Base-by-base conservation (phyloP, 2,329 filamentous ascomycete genomes). In the Cercospora janseana region DNA sequence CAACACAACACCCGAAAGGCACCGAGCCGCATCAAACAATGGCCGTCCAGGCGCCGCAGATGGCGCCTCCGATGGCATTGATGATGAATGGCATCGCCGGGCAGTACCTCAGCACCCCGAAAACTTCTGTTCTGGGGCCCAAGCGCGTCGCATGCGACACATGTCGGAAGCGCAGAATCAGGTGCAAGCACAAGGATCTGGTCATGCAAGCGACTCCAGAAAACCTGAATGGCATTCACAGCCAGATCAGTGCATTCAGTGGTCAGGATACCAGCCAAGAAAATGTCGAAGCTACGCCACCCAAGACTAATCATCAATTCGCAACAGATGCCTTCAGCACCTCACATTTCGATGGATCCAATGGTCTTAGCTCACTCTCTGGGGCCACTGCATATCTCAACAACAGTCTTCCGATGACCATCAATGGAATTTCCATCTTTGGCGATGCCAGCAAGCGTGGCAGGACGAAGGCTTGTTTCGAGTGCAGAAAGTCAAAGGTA, bases 401-500 rank as follows among this genome's bases (percentile, higher is more conserved):
- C 43, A 60, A 63, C 13, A 63, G 65, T 62, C 69, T 54, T 60
- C 69, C 54, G 67, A 78, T 52, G 73, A 72, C 37, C 76, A 80
- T 67, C 79, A 81, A 63, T 75, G 79, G 52, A 69, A 80, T 64
- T 77, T 75, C 63, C 79, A 82, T 69, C 77, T 81, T 53, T 81
- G 81, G 63, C 24, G 63, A 66, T 42, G 45, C 54, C 21, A 55
- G 58, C 20, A 70, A 68, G 52, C 66, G 66, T 10, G 66, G 67
- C 21, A 57, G 81, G 60, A 82, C 76, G 60, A 84, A 83, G 66
- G 82, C 82, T 34, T 85, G 82, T 63, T 75, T 81, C 51, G 81
- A 84, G 59, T 85, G 82, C 66, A 77, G 82, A 37, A 84, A 82
- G 65, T 83, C 80, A 74, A 85, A 85, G 75, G 81, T 83, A 64